These are phyloP conservation scores for Cryptococcus sp. DNA, from an alignment of 1,284 basidiomycete genomes.

Conservation along the genomic window DNA sequence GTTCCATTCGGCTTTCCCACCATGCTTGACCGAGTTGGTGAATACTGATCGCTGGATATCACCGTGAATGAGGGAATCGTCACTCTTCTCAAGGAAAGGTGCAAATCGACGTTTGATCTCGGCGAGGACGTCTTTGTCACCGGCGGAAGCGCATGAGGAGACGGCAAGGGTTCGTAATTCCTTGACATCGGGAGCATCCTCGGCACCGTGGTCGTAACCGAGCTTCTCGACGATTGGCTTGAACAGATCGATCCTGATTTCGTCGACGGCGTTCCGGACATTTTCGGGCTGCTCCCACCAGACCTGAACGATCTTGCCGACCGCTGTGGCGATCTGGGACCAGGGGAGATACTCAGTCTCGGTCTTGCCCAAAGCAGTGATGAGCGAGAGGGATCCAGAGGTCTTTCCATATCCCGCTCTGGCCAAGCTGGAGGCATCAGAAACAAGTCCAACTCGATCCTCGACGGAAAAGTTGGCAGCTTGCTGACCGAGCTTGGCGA, in stretches of 20 bases:
- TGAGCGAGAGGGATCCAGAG: constrained; percentile 69
- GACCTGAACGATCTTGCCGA: constrained; percentile 59
- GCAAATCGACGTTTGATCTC: constrained; percentile 73
- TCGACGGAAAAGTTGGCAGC: constrained; percentile 75
- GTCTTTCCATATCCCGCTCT: constrained; percentile 73
- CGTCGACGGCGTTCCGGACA: constrained; percentile 60
- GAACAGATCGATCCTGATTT: constrained; percentile 68
- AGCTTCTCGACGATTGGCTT: constrained; percentile 72
- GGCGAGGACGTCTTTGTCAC: constrained; percentile 63
- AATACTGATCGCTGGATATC: constrained; percentile 58
- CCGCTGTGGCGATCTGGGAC: constrained; percentile 44
- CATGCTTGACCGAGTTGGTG: constrained; percentile 59
- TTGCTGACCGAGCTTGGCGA: constrained; percentile 73
- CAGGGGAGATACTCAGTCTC: constrained; percentile 62
- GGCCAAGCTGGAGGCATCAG: constrained; percentile 73
- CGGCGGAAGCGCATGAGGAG: constrained; percentile 59
- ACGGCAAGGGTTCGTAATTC: constrained; percentile 77
- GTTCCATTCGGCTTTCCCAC: constrained; percentile 73
- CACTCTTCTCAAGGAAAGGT: constrained; percentile 64
- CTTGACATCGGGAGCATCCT: constrained; percentile 67
- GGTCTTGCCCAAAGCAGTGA: constrained; percentile 60
- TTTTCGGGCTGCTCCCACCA: constrained; percentile 80
- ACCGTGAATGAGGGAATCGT: constrained; percentile 73
- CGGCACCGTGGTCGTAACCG: constrained; percentile 68
- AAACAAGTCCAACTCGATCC: constrained; percentile 81